These are phyloP conservation scores for Nothophaeocryptopus gaeumannii DNA, from an alignment of 2,329 filamentous ascomycete species.

Conservation along the genomic window DNA sequence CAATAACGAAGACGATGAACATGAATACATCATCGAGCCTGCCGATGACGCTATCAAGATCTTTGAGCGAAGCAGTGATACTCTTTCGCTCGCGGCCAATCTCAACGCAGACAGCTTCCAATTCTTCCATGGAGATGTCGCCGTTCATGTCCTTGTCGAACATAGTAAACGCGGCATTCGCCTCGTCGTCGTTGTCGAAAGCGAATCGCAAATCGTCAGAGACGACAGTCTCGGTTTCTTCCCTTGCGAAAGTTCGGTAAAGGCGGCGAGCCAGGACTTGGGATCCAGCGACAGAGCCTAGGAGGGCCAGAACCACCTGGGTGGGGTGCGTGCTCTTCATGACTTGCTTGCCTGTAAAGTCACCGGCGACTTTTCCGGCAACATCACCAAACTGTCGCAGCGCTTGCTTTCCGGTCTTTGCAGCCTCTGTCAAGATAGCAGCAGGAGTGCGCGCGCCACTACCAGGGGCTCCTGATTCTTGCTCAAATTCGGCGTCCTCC, in stretches of 20 bases:
- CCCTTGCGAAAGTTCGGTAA: conserved; percentile 79
- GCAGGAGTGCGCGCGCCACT: conserved; percentile 73
- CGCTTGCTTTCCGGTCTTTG: conserved; percentile 71
- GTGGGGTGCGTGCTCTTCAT: conserved; percentile 72
- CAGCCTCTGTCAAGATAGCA: conserved; percentile 63
- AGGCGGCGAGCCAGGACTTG: conserved; percentile 84
- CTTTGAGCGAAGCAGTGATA: conserved; percentile 90
- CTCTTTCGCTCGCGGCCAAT: conserved; percentile 93
- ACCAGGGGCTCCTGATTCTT: conserved; percentile 43
- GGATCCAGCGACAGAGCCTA: conserved; percentile 68
- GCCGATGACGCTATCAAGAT: conserved; percentile 86
- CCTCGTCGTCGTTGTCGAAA: conserved; percentile 80
- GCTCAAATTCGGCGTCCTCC: conserved; percentile 74
- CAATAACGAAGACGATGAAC: conserved; percentile 78
- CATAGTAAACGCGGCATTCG: conserved; percentile 82
- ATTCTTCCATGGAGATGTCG: conserved; percentile 91
- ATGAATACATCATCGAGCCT: conserved; percentile 88
- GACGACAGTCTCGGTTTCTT: conserved; percentile 71
- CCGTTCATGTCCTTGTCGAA: conserved; percentile 97
- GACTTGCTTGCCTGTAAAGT: conserved; percentile 76
- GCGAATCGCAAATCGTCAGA: conserved; percentile 74
- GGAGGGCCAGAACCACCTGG: conserved; percentile 76
- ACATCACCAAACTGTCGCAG: conserved; percentile 80
- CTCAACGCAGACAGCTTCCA: conserved; percentile 89
- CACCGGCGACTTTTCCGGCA: conserved; percentile 80